Evolutionary conservation across 768 basidiomycete genomes (phyloP), one percentile per base, ranked within the genome.

Genomic region (Sarcodon aspratus): DNA sequence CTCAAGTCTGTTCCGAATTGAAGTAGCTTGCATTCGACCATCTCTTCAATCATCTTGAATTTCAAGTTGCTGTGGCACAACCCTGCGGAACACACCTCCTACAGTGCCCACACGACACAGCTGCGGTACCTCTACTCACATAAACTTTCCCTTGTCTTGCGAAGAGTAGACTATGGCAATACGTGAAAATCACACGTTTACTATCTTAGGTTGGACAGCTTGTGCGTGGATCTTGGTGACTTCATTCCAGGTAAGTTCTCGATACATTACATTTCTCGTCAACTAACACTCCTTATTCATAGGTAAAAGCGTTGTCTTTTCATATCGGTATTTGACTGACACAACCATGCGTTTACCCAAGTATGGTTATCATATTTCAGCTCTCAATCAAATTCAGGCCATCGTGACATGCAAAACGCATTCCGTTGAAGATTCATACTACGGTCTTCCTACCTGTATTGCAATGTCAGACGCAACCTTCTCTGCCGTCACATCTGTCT

Each of bases 291-390:
- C n/a, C 6, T 33, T 33, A 12, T 18, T 44, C 18, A 33, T 46
- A 52, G 51, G 49, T 48, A 47, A 34, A n/a, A 6, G 12, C 2
- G 3, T 42, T 46, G 15, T 4, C 35, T 32, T 31, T 45, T 37
- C 34, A 45, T 33, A 38, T 11, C 18, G 7, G 15, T 33, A 10
- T 3, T 35, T 35, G 13, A 12, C 9, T 12, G n/a, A n/a, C n/a
- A n/a, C n/a, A 9, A 33, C n/a, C 10, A 9, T 34, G 35, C n/a
- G 45, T 31, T 11, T 31, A 44, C 33, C 11, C 40, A 48, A 88
- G 77, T 90, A 89, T 67, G 93, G 92, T n/a, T 96, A 86, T 63
- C 90, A 95, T 63, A 88, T 92, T 37, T 87, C 91, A 1, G 83
- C 83, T 12, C 75, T 97, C 51, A 97, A 97, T 62, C 91, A 93